A percentile compares a stretch with the other conserved stretches of the same genome.
These are phyloP conservation scores for Senna tora DNA, from an alignment of 306 rosid genomes.

Conservation along the genomic window DNA sequence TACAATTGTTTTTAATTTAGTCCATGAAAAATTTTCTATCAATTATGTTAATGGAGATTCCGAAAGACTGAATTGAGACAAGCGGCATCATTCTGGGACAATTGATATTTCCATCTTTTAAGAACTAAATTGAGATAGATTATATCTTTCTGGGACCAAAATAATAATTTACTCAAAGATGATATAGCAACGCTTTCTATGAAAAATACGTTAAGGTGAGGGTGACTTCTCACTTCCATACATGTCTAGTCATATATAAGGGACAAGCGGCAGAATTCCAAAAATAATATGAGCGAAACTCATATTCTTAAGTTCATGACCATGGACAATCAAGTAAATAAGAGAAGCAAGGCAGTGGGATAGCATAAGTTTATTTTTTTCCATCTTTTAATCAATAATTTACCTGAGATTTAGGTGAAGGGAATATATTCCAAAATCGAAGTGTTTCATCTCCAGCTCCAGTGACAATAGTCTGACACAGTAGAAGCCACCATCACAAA, in stretches of 20 bases:
- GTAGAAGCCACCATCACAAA: slow-evolving; percentile 14
- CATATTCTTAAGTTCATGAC: slow-evolving; percentile 5
- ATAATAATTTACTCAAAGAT: neutral
- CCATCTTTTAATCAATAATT: slow-evolving; percentile 31
- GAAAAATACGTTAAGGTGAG: slow-evolving; percentile 4
- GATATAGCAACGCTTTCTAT: neutral
- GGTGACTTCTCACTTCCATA: too few species aligned
- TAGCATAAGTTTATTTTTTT: neutral
- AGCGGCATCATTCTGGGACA: too few species aligned
- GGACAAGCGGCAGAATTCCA: neutral
- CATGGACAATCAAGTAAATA: slow-evolving; percentile 5
- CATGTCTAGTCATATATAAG: neutral
- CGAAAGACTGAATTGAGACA: too few species aligned
- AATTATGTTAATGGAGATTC: too few species aligned
- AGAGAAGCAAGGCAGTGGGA: slow-evolving; percentile 6
- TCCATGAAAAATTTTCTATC: too few species aligned
- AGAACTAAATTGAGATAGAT: too few species aligned
- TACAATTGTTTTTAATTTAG: too few species aligned
- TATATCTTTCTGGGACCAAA: too few species aligned
- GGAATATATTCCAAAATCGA: slow-evolving; percentile 96
- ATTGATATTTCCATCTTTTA: too few species aligned
- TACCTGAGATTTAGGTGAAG: slow-evolving; percentile 99
- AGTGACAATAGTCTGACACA: slow-evolving; percentile 91
- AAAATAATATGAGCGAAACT: too few species aligned
- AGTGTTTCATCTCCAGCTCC: slow-evolving; percentile 99